Base-by-base conservation (phyloP, 495 filamentous ascomycete species). In the Penicillium bialowiezense region DNA sequence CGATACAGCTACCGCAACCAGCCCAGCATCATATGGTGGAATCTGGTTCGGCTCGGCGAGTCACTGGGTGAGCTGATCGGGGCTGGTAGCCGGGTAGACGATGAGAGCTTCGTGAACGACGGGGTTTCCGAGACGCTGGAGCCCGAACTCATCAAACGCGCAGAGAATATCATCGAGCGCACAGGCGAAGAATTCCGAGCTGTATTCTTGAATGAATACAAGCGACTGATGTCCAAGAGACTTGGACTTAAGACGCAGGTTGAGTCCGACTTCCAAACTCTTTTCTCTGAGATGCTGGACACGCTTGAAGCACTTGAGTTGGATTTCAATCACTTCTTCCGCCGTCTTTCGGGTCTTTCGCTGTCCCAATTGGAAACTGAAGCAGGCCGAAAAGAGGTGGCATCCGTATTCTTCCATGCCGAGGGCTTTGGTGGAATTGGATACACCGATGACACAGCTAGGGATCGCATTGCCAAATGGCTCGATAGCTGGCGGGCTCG, bases 11-110 rank as follows among this genome's bases (percentile, higher is more conserved):
- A 96, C 75, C 83, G 83, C 45, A 97, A 97, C 69, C 93, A 98
- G 59, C 91, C 93, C 1, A 90, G 85, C 37, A 87, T 97, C 34
- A 91, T 98, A 62, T 98, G 93, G 93, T 98, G 93, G 93, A 98
- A 98, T 58, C 78, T 98, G 3, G 89, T 96, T 9, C 84, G 93
- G 18, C 78, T 98, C 0, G 93, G 89, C 44, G 93, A 97, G 69
- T 81, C 84, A n/a, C 65, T 97, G 0, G 93, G 89, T 32, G 93
- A 98, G 65, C 78, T 95, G 4, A 78, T 97, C 18, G 93, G 90
- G 32, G 80, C 84, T 0, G 89, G 86, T 2, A 59, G 72, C 13
- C 60, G 64, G 23, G 80, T 90, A 33, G 90, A 97, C 60, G 78
- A 83, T 3, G 67, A 78, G 12, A 67, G 62, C 8, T 97, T 97